Evolutionary conservation across 2,329 filamentous ascomycete species (phyloP).

Genomic region (Zasmidium citrigriseum): DNA sequence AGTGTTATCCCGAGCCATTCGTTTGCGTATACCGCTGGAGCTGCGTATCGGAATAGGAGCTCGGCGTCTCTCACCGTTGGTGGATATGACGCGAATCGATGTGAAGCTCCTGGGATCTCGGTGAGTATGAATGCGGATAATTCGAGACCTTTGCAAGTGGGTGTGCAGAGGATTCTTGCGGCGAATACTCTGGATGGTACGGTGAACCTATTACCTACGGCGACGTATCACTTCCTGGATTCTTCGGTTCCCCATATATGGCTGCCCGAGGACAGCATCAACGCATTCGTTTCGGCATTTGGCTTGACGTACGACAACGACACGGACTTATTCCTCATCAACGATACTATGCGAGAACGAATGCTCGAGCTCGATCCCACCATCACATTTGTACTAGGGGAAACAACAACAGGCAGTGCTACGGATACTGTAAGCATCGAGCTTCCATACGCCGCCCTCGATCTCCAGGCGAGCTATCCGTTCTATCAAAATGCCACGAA

Average conservation of each 20-base stretch:
- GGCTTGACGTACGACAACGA: conserved; percentile 39
- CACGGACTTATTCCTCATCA: conserved; percentile 40
- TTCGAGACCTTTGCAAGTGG: conserved; percentile 26
- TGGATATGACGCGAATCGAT: conserved; percentile 40
- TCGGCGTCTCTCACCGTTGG: conserved; percentile 36
- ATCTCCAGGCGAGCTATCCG: conserved; percentile 30
- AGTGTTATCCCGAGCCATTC: conserved; percentile 39
- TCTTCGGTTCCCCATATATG: conserved; percentile 43
- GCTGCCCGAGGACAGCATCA: conserved; percentile 39
- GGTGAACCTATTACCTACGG: conserved; percentile 33
- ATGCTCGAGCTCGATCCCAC: conserved; percentile 35
- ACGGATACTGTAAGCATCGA: conserved; percentile 29
- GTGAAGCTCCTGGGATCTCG: conserved; percentile 31
- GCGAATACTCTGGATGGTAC: conserved; percentile 20
- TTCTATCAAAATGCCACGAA: conserved; percentile 30
- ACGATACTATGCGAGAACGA: conserved; percentile 36
- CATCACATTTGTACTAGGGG: conserved; percentile 37
- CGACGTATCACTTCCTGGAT: conserved; percentile 32
- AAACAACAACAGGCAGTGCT: background rate
- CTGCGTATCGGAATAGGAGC: conserved; percentile 26
- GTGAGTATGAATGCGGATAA: conserved; percentile 27
- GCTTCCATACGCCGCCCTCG: conserved; percentile 43
- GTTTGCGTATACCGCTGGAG: conserved; percentile 46
- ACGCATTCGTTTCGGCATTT: conserved; percentile 38
- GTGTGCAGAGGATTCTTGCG: conserved; percentile 27